Evolutionary conservation across 192 early-diverging fungal genomes (phyloP).

Genomic region (Coemansia sp.): DNA sequence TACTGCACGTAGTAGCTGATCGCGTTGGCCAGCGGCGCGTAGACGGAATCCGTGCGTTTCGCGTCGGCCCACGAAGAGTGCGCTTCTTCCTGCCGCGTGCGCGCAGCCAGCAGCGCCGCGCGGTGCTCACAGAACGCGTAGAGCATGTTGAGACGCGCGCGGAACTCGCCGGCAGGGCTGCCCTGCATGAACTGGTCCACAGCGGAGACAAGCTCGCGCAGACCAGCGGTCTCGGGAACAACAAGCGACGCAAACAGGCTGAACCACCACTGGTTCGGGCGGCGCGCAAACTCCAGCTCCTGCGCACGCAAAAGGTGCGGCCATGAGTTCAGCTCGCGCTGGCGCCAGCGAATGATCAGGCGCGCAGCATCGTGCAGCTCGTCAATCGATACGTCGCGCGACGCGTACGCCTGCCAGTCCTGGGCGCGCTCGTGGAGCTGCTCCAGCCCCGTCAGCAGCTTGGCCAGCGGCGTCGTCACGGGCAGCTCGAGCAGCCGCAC

Average conservation of each 20-base stretch:
- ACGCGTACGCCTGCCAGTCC: slow-evolving; percentile 93
- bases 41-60: slow-evolving; percentile 17
- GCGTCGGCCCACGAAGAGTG: not conserved
- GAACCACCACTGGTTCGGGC: slow-evolving; percentile 87
- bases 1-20: slow-evolving; percentile 84
- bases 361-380: slow-evolving; percentile 62
- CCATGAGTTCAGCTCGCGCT: slow-evolving; percentile 90
- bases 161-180: slow-evolving; percentile 77
- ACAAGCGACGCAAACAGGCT: slow-evolving; percentile 58
- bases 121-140: slow-evolving; percentile 54
- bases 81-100: not conserved
- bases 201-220: slow-evolving; percentile 54
- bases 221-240: not conserved
- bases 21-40: slow-evolving; percentile 60
- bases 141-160: slow-evolving; percentile 70
- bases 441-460: slow-evolving; percentile 88
- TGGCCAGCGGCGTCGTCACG: slow-evolving; percentile 78
- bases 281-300: slow-evolving; percentile 64
- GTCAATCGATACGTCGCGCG: slow-evolving; percentile 69
- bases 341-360: slow-evolving; percentile 88
- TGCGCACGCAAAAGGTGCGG: slow-evolving; percentile 79
- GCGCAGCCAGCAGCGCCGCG: slow-evolving; percentile 3
- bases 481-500: slow-evolving; percentile 64
- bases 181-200: slow-evolving; percentile 81
- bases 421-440: slow-evolving; percentile 81